Base-by-base conservation (phyloP, 768 basidiomycete genomes). In the Tulasnella sp. region DNA sequence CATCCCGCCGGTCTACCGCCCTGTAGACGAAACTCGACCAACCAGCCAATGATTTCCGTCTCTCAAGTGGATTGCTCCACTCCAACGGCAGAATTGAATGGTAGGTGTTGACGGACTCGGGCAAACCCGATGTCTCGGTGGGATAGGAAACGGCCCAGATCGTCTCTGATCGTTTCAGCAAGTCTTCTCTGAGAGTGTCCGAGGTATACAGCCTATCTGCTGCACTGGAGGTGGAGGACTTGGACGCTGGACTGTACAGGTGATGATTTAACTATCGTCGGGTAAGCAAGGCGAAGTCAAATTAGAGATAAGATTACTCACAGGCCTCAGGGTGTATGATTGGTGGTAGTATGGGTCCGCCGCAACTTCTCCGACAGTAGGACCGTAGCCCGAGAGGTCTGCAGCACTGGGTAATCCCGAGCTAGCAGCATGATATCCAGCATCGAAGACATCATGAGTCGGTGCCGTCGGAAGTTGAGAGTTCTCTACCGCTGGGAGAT, bases 21-120 rank as follows among this genome's bases (percentile, higher is more conserved):
- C 90, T 87, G 77, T 97, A 98, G 5, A 94, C 87, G 1, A 87
- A 88, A 1, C 90, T 91, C 75, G 88, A 86, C 88, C 92, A 95
- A 75, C 87, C 92, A n/a, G 88, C 89, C 59, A 93, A 83, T 73
- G 86, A 86, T 77, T 90, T 91, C 75, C 90, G 86, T 41, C 90
- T 83, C 26, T 91, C 91, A 16, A 82, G 78, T 9, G 79, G 77
- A 6, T 37, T 34, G 26, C 80, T 80, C 36, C 82, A 81, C 78
- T 95, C 94, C 3, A 98, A 84, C 0, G 92, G 92, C 8, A 90
- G 85, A 17, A 98, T 84, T 0, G 90, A 87, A 79, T 97, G 93
- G 77, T 98, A 99, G 1, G 92, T 91, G 77, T 94, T 91, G 0
- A 98, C 80, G 74, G 96, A 93, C 19, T 92, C 89, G 0, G 95